phyloP scores from a whole-genome alignment of 1,284 basidiomycete species.

The Sporisorium exsertum region DNA sequence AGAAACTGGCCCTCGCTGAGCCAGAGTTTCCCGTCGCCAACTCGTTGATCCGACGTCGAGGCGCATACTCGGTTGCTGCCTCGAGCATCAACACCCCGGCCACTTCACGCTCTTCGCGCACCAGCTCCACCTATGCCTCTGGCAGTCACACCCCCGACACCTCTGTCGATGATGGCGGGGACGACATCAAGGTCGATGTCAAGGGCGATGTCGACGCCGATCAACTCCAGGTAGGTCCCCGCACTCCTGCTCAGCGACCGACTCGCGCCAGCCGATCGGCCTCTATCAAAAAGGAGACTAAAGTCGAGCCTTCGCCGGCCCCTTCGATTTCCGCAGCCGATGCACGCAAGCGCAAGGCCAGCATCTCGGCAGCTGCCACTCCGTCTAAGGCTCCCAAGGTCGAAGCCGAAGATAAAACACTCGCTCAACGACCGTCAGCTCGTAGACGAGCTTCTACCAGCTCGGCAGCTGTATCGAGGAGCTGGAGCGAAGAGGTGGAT shows the following conservation, averaged over 20 bases:
- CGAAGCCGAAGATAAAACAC: constrained; percentile 7
- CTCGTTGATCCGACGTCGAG: constrained; percentile 11
- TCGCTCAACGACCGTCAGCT: constrained; percentile 4
- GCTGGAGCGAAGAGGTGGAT: constrained; percentile 19
- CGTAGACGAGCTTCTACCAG: constrained; percentile 16
- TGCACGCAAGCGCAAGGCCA: constrained; percentile 30
- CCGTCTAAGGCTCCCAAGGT: constrained; percentile 11
- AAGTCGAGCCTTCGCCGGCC: constrained; percentile 4
- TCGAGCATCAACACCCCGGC: constrained; percentile 30
- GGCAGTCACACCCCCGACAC: constrained; percentile 53
- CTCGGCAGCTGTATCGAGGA: constrained; percentile 5
- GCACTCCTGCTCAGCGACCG: neutral
- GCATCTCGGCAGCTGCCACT: neutral
- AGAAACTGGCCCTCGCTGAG: neutral
- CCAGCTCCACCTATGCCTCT: constrained; percentile 36
- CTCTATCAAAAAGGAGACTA: constrained; percentile 18
- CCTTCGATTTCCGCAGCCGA: neutral
- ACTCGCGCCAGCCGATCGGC: constrained; percentile 21
- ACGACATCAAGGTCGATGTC: constrained; percentile 13
- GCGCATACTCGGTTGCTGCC: constrained; percentile 24
- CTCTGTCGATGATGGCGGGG: constrained; percentile 39
- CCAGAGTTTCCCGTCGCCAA: constrained; percentile 4
- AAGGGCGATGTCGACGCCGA: neutral
- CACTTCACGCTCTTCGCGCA: constrained; percentile 39
- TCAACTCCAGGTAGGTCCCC: constrained; percentile 9